Base-by-base conservation (phyloP, 306 rosid species). In the Prunus campanulata region DNA sequence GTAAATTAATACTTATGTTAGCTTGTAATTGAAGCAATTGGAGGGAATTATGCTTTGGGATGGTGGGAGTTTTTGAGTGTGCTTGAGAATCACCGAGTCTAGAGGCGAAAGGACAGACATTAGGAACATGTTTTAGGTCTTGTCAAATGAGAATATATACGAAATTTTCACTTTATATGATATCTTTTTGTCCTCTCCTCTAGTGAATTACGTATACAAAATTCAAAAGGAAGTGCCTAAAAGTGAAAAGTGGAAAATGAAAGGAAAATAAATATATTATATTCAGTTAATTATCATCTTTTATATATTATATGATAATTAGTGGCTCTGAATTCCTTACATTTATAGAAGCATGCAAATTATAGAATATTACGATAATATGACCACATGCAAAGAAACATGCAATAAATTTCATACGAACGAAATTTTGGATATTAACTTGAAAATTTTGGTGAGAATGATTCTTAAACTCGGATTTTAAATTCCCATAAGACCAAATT, bases 11-110 rank as follows among this genome's bases (percentile, higher is more conserved):
- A 9, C 11, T 70, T 3, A 12, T 16, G 65, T 54, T 86, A 83
- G 89, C 97, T 91, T 91, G 62, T 77, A 72, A 77, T 25, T 81
- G 86, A 91, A 89, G 89, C 92, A 47, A 77, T 42, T 67, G 52
- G 52, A 81, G 79, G 82, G 94, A 88, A 87, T 85, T 80, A 85
- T 81, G 85, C 92, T 68, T 81, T 67, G 39, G 44, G 74, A 29
- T 64, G 79, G 61, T 74, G 84, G 79, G 80, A 66, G 71, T 71
- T 67, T 19, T 49, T 51, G 50, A 46, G 79, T 76, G 76, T 81
- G 82, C 84, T 71, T 77, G 80, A 27, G 93, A 84, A 91, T 83
- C 88, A 32, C 78, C 85, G 77, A 74, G 83, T 87, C 85, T 69
- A 47, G 82, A 72, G 80, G 87, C 84, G 48, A 81, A 84, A 84